Base-by-base conservation (phyloP, 225 moss, liverwort and hornwort species). In the Polytrichum commune region DNA sequence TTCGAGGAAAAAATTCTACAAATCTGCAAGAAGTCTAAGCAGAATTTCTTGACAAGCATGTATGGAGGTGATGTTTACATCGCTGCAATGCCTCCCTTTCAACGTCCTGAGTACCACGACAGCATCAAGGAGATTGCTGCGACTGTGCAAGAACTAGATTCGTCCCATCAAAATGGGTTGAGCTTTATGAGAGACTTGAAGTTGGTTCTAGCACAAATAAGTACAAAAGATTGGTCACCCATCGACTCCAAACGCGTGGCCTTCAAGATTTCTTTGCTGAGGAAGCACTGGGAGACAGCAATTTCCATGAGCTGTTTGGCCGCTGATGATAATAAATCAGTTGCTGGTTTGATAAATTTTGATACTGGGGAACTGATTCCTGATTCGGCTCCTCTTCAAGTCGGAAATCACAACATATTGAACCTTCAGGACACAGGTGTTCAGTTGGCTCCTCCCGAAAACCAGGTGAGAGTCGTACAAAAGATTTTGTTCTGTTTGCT, bases 41-140 rank as follows among this genome's bases (percentile, higher is more conserved):
- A 88, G 8, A 91, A 88, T 61, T 91, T 91, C n/a, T 65, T 88
- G 4, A 91, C 78, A 0, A 88, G 62, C 27, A 91, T 88, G 91
- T 88, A 91, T 57, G 78, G 86, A 66, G 88, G 88, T 35, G 75
- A 82, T 3, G 66, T 88, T 1, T 82, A 81, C 33, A 84, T 87
- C 5, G 83, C 91, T 26, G 82, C 88, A 2, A 84, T 91, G 86
- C 88, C 86, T 0, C 82, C 88, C 19, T 88, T 91, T 54, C 88
- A 88, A 53, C 64, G 76, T 0, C 62, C 71, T 0, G 88, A 88
- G n/a, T 88, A 86, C 60, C 82, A 88, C 10, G 80, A 88, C 18
- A 91, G 84, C 56, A 84, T 91, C 67, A 77, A 54, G 0, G 91
- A 84, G 8, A 86, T 91, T 18, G 82, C 73, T 63, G 1, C 24